Conservation (phyloP, 129 eudicot species). For the Rutidosis leptorrhynchoides region DNA sequence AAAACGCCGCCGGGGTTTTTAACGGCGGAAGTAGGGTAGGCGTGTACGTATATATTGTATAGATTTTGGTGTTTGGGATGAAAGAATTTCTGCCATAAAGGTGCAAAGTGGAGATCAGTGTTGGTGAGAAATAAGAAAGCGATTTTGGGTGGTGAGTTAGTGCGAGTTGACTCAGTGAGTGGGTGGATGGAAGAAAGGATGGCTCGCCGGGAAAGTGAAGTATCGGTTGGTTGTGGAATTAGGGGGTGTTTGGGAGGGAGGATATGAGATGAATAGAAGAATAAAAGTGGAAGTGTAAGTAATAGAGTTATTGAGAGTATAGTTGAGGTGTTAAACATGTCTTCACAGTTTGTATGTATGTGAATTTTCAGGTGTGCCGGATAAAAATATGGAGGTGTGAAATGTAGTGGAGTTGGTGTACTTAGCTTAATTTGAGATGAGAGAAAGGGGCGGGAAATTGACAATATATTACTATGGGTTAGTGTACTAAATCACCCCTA, state of each 20-base stretch:
- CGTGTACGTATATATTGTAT: slow-evolving; percentile 64
- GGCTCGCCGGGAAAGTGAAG: slow-evolving; percentile 60
- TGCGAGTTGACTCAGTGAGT: slow-evolving; percentile 13
- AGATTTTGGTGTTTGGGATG: slow-evolving; percentile 4
- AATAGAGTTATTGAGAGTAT: slow-evolving; percentile 37
- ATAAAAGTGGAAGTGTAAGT: slow-evolving; percentile 42
- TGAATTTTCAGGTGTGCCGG: not conserved
- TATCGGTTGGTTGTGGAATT: slow-evolving; percentile 49
- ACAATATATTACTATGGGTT: no score
- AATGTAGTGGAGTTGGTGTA: not conserved
- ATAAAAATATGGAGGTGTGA: not conserved
- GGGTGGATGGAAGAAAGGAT: slow-evolving; percentile 43
- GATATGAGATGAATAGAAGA: slow-evolving; percentile 37
- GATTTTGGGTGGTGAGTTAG: slow-evolving; percentile 46
- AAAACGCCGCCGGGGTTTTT: slow-evolving; percentile 49
- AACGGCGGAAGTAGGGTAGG: slow-evolving; percentile 40
- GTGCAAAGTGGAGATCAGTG: slow-evolving; percentile 58
- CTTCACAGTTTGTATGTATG: slow-evolving; percentile 1
- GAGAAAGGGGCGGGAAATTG: no score
- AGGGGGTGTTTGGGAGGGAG: slow-evolving; percentile 42
- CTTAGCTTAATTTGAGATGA: not conserved
- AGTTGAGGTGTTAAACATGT: slow-evolving; percentile 36
- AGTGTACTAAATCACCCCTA: no score
- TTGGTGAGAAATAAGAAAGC: slow-evolving; percentile 65
- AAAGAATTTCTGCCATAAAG: slow-evolving; percentile 62